Percentiles rank a stretch among this genome's conserved stretches.
phyloP scores from a whole-genome alignment of 441 rosid genomes.

The Jatropha multifida region DNA sequence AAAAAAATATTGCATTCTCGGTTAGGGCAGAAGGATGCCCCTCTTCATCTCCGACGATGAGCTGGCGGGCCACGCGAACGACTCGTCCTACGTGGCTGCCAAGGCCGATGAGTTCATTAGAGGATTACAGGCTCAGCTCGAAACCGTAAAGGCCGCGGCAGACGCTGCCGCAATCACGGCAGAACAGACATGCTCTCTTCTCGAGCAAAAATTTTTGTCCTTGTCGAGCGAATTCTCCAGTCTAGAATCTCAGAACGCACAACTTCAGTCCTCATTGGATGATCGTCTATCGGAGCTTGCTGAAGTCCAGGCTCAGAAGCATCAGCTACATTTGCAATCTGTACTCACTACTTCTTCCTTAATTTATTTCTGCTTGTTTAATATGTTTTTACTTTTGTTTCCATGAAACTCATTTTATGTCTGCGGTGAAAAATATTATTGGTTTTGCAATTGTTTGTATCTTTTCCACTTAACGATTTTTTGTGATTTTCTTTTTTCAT shows the following conservation, averaged over 20 bases:
- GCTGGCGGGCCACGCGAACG: slow-evolving; percentile 58
- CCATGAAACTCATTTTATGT: too few relatives aligned
- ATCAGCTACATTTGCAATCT: slow-evolving; percentile 74
- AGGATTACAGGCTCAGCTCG: slow-evolving; percentile 57
- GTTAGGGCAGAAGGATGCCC: slow-evolving; percentile 52
- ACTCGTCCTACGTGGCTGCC: slow-evolving; percentile 62
- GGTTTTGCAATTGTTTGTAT: too few relatives aligned
- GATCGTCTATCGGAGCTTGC: slow-evolving; percentile 67
- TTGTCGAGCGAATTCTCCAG: slow-evolving; percentile 61
- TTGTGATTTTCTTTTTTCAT: too few relatives aligned
- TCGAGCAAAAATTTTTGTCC: slow-evolving; percentile 90
- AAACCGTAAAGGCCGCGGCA: slow-evolving; percentile 70
- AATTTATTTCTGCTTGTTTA: too few relatives aligned
- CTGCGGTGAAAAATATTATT: too few relatives aligned
- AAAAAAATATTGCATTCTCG: neutral
- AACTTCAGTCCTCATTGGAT: slow-evolving; percentile 73
- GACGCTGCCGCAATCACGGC: slow-evolving; percentile 91
- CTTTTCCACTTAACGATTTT: too few relatives aligned
- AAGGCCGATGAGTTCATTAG: slow-evolving; percentile 80
- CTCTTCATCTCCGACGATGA: slow-evolving; percentile 91
- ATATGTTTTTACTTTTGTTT: too few relatives aligned
- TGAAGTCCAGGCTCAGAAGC: slow-evolving; percentile 73
- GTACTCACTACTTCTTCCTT: slow-evolving; percentile 26
- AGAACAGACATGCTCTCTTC: slow-evolving; percentile 92
- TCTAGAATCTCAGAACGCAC: slow-evolving; percentile 62